Percentiles rank a stretch among this genome's conserved stretches.
Conservation (phyloP, 2,329 filamentous ascomycete species). For the Apiospora hydei region DNA sequence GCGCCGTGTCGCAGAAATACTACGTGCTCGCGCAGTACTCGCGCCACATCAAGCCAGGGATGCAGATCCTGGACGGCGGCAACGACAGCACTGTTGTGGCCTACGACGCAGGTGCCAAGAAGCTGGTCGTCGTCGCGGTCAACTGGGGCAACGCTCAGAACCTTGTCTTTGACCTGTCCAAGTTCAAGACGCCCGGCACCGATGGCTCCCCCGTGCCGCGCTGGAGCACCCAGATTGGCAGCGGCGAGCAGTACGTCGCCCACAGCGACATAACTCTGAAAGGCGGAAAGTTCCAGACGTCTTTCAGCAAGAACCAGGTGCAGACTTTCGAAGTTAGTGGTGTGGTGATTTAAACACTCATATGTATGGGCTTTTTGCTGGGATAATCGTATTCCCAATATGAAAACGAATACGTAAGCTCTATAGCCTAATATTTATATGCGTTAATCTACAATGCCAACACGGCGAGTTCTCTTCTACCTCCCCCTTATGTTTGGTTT, state of each 20-base stretch:
- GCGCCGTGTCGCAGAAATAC: conserved; percentile 46
- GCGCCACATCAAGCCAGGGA: conserved; percentile 49
- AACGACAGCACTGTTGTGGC: conserved; percentile 47
- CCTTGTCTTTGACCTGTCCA: conserved; percentile 48
- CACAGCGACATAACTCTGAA: conserved; percentile 43
- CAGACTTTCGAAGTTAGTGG: conserved; percentile 47
- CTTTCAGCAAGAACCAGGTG: conserved; percentile 44
- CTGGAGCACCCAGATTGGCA: conserved; percentile 48
- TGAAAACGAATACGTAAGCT: background rate
- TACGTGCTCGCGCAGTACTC: conserved; percentile 51
- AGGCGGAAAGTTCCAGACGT: conserved; percentile 46
- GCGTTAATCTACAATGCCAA: background rate
- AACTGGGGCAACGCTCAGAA: conserved; percentile 49
- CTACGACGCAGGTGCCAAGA: conserved; percentile 43
- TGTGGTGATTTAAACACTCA: conserved; percentile 21
- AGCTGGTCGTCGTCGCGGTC: conserved; percentile 32
- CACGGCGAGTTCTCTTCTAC: background rate
- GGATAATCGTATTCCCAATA: background rate
- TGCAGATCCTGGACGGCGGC: conserved; percentile 48
- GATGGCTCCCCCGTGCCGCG: conserved; percentile 43
- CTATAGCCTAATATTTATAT: background rate
- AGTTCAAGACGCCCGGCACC: conserved; percentile 41
- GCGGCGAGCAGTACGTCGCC: conserved; percentile 43
- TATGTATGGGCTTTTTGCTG: background rate
- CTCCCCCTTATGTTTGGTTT: background rate